These are phyloP conservation scores for Perkinsus olseni DNA, from an alignment of 169 alveolate species.

Conservation along the genomic window DNA sequence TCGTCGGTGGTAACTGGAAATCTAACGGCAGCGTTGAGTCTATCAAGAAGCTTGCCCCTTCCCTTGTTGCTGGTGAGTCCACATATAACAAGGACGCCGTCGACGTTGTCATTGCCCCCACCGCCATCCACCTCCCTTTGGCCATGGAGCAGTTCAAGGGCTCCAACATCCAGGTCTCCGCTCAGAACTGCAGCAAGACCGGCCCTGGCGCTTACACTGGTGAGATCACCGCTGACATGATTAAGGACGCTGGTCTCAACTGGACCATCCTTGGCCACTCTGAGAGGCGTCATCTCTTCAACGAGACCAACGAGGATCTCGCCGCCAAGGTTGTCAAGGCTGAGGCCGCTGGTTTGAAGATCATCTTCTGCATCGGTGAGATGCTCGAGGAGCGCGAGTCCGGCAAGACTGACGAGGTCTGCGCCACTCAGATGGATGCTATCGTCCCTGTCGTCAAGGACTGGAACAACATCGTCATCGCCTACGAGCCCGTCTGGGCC, in stretches of 20 bases:
- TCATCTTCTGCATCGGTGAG: constrained; percentile 33
- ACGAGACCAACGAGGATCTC: constrained; percentile 86
- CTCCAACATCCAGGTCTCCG: constrained; percentile 65
- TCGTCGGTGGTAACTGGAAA: constrained; percentile 93
- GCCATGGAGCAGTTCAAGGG: constrained; percentile 49
- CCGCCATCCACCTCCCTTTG: constrained; percentile 66
- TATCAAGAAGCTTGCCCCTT: constrained; percentile 49
- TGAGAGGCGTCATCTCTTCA: constrained; percentile 88
- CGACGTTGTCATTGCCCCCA: constrained; percentile 80
- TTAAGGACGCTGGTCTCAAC: constrained; percentile 80
- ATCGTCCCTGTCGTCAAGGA: constrained; percentile 32
- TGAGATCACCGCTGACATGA: constrained; percentile 82
- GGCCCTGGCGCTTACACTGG: constrained; percentile 98
- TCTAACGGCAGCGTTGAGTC: constrained; percentile 79
- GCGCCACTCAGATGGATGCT: constrained; percentile 75
- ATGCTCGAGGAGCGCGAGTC: constrained; percentile 27
- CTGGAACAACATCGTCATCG: constrained; percentile 73
- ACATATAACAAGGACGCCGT: not conserved
- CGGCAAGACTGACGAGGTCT: constrained; percentile 33
- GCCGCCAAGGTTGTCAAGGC: constrained; percentile 78
- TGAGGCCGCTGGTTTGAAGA: constrained; percentile 20
- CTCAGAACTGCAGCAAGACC: constrained; percentile 82
- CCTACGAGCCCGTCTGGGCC: constrained; percentile 99
- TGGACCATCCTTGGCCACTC: constrained; percentile 96
- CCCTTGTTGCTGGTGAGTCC: not conserved